A percentile compares a stretch with the other conserved stretches of the same genome.
These are phyloP conservation scores for Leccinum huronense DNA, from an alignment of 1,284 basidiomycete species.

Conservation along the genomic window DNA sequence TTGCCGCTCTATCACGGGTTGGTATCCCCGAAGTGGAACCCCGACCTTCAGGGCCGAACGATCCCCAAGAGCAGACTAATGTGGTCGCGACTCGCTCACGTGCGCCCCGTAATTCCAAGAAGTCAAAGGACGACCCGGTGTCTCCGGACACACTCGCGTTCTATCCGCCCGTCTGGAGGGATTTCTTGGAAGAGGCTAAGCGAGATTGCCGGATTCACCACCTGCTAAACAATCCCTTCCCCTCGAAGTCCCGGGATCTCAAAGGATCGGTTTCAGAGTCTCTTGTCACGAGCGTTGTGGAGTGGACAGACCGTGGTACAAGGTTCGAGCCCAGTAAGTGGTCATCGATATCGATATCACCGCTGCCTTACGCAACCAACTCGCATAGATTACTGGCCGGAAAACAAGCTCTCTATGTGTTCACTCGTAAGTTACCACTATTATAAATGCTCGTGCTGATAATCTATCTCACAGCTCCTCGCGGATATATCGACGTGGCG, in stretches of 20 bases:
- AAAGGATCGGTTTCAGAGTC: not conserved
- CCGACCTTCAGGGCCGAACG: not conserved
- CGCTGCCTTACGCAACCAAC: not conserved
- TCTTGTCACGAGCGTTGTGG: constrained; percentile 1
- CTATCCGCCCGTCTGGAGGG: not conserved
- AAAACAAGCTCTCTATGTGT: not conserved
- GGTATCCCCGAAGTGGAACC: not conserved
- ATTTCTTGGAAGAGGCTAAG: constrained; percentile 1
- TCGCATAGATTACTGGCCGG: not conserved
- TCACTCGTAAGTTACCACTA: not conserved
- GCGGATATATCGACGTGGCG: not conserved
- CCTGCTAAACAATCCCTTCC: not conserved
- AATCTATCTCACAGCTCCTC: not conserved
- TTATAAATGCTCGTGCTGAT: not conserved
- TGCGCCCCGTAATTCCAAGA: not conserved
- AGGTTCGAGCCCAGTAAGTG: not conserved
- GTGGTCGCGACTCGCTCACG: not conserved
- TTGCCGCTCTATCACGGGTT: not conserved
- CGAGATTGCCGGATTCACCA: not conserved
- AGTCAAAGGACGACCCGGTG: not conserved
- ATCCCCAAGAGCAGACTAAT: not conserved
- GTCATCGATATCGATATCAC: not conserved
- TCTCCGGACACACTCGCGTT: not conserved
- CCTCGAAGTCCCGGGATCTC: constrained; percentile 1
- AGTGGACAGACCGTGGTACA: not conserved